Conservation (phyloP, 2,329 filamentous ascomycete species). For the Alternaria sp. region DNA sequence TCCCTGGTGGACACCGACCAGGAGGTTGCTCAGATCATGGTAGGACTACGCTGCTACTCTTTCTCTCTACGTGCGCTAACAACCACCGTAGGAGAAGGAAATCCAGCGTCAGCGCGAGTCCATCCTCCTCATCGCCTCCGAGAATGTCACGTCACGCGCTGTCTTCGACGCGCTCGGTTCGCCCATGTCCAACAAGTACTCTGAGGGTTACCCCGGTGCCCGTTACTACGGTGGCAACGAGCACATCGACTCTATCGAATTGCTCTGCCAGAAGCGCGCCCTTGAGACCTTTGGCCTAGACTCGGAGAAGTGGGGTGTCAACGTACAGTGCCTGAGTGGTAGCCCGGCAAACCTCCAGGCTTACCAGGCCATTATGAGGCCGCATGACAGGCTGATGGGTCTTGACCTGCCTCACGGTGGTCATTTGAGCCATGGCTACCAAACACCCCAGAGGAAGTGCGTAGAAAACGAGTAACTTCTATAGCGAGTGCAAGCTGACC, state of each 20-base stretch:
- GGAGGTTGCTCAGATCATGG: constrained; percentile 97
- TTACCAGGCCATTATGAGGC: constrained; percentile 96
- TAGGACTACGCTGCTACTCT: constrained; percentile 56
- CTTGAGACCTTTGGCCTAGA: constrained; percentile 86
- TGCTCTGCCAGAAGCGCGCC: constrained; percentile 88
- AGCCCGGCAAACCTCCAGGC: constrained; percentile 97
- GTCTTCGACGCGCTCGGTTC: constrained; percentile 61
- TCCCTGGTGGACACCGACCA: constrained; percentile 89
- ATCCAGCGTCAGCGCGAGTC: constrained; percentile 97
- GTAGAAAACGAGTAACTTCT: constrained; percentile 40
- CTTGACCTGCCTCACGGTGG: constrained; percentile 93
- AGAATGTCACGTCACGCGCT: constrained; percentile 53
- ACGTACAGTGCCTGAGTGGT: constrained; percentile 86
- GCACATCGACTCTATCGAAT: constrained; percentile 90
- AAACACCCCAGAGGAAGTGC: constrained; percentile 90
- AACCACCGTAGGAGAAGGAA: constrained; percentile 74
- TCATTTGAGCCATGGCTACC: constrained; percentile 96
- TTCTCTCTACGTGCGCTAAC: constrained; percentile 20
- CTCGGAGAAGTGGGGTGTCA: constrained; percentile 91
- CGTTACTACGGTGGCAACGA: constrained; percentile 97
- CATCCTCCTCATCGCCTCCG: constrained; percentile 69
- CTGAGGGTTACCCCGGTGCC: constrained; percentile 95
- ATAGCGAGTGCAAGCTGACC: constrained; percentile 21
- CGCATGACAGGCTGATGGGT: constrained; percentile 96
- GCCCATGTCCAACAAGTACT: constrained; percentile 86